Evolutionary conservation across 768 basidiomycete genomes (phyloP).

Genomic region (Leccinum boreale): DNA sequence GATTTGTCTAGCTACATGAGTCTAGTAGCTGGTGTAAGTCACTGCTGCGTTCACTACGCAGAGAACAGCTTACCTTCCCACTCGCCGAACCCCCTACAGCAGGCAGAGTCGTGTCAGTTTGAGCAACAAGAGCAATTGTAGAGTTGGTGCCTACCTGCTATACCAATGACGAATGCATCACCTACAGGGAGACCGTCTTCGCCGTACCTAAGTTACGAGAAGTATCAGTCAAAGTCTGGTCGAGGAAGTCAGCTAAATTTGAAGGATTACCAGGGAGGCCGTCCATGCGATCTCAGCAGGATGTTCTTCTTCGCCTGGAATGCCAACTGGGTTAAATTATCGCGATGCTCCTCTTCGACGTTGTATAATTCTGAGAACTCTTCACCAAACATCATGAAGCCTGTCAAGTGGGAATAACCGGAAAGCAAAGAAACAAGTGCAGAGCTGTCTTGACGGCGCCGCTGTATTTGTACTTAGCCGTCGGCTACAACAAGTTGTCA

Average conservation of each 20-base stretch:
- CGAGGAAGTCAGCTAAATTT: constrained; percentile 2
- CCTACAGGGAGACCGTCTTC: constrained; percentile 66
- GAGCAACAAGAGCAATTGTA: background rate
- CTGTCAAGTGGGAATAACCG: constrained; percentile 1
- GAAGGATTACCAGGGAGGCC: constrained; percentile 69
- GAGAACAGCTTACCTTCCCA: constrained; percentile 61
- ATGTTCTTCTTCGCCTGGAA: constrained; percentile 60
- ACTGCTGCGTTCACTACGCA: background rate
- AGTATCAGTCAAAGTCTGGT: constrained; percentile 10
- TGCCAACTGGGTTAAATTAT: constrained; percentile 12
- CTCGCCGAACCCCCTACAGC: constrained; percentile 76
- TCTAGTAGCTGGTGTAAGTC: constrained; percentile 41
- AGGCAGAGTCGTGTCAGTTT: background rate
- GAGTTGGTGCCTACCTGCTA: constrained; percentile 58
- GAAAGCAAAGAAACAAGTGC: background rate
- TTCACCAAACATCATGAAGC: constrained; percentile 26
- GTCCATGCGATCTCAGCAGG: constrained; percentile 77
- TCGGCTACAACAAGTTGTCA: constrained; percentile 24
- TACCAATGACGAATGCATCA: constrained; percentile 81
- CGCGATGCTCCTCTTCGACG: constrained; percentile 14
- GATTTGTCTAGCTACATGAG: constrained; percentile 82
- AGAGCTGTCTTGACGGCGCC: background rate
- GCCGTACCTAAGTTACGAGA: constrained; percentile 58
- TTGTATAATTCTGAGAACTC: constrained; percentile 22
- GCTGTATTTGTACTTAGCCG: constrained; percentile 26